Evolutionary conservation across 2,329 filamentous ascomycete genomes (phyloP).

Genomic region (Stemphylium lycopersici): DNA sequence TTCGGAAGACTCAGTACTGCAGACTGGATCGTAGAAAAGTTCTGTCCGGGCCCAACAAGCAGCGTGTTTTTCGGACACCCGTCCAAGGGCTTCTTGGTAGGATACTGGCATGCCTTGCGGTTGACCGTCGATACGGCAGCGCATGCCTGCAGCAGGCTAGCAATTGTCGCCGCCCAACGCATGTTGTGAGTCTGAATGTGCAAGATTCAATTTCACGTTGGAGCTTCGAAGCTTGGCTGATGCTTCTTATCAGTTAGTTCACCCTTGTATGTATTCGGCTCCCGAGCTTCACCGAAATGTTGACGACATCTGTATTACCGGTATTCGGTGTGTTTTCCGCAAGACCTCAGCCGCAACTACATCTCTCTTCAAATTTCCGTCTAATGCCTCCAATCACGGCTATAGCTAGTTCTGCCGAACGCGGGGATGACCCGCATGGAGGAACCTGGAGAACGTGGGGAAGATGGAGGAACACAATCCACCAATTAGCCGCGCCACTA

Average conservation of each 20-base stretch:
- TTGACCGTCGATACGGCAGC: slow-evolving; percentile 22
- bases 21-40: slow-evolving; percentile 53
- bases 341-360: slow-evolving; percentile 1
- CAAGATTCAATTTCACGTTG: not conserved
- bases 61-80: slow-evolving; percentile 48
- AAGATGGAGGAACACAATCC: slow-evolving; percentile 23
- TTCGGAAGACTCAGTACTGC: slow-evolving; percentile 56
- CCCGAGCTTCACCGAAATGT: not conserved
- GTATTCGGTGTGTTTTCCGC: not conserved
- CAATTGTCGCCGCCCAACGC: slow-evolving; percentile 13
- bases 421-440: slow-evolving; percentile 20
- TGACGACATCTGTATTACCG: not conserved
- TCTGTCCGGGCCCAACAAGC: slow-evolving; percentile 33
- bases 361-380: not conserved
- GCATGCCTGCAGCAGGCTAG: slow-evolving; percentile 21
- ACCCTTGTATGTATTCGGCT: not conserved
- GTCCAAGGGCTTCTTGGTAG: slow-evolving; percentile 44
- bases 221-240: slow-evolving; percentile 1
- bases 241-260: not conserved
- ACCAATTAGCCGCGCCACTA: slow-evolving; percentile 22
- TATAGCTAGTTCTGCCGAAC: slow-evolving; percentile 1
- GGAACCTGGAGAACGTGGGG: slow-evolving; percentile 18
- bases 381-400: slow-evolving; percentile 11
- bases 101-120: slow-evolving; percentile 45
- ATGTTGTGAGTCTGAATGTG: slow-evolving; percentile 8